These are phyloP conservation scores for Claviceps quebecensis DNA, from an alignment of 2,329 filamentous ascomycete genomes.

Conservation along the genomic window DNA sequence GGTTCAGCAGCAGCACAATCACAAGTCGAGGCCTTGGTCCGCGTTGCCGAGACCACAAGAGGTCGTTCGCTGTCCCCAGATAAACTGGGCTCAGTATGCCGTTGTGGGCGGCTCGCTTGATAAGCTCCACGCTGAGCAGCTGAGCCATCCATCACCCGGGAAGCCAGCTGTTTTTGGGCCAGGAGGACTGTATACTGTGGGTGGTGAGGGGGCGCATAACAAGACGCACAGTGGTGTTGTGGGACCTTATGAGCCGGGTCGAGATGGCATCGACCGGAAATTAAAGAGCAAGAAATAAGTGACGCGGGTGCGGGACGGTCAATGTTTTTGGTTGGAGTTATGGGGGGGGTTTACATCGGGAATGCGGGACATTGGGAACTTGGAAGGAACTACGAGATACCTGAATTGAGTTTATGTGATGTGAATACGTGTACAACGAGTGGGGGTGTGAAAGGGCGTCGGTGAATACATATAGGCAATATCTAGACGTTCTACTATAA, in stretches of 20 bases:
- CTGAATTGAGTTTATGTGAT: too few relatives aligned
- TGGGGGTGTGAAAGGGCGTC: too few relatives aligned
- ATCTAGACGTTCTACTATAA: too few relatives aligned
- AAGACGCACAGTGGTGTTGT: conserved; percentile 37
- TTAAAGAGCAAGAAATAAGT: conserved; percentile 18
- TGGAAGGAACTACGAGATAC: too few relatives aligned
- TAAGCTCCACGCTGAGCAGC: conserved; percentile 70
- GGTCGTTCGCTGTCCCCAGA: conserved; percentile 70
- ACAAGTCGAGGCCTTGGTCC: conserved; percentile 34
- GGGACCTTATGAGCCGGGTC: conserved; percentile 39
- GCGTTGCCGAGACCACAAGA: conserved; percentile 65
- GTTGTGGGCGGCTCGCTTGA: conserved; percentile 70
- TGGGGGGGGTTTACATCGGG: too few relatives aligned
- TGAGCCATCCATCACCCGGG: conserved; percentile 46
- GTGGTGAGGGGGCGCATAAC: conserved; percentile 26
- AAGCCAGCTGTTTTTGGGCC: conserved; percentile 29
- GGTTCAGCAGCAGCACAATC: conserved; percentile 9
- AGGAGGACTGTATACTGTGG: conserved; percentile 38
- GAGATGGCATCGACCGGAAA: conserved; percentile 32
- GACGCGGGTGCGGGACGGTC: neutral
- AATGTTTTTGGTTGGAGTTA: too few relatives aligned
- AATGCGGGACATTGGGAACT: too few relatives aligned
- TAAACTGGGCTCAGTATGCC: conserved; percentile 93
- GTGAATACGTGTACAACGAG: too few relatives aligned
- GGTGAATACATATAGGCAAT: too few relatives aligned